Evolutionary conservation across 306 rosid species (phyloP).

Genomic region (Vigna nakashimae): DNA sequence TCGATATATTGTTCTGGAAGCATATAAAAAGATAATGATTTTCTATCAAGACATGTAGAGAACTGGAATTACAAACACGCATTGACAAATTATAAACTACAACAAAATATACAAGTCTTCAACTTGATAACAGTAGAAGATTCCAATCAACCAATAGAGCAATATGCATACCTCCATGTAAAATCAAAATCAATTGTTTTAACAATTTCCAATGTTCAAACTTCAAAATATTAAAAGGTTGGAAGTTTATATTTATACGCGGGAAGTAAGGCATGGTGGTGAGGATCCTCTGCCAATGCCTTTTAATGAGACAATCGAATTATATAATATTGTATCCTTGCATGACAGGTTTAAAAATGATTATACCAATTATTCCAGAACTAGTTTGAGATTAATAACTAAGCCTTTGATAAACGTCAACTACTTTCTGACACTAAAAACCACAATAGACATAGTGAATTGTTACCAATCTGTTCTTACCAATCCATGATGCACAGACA

Average conservation of each 20-base stretch:
- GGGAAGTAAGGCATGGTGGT: conserved; percentile 1
- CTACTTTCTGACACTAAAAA: background rate
- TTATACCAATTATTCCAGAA: conserved; percentile 1
- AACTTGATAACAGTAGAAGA: conserved; percentile 26
- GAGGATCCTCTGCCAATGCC: conserved; percentile 6
- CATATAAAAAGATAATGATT: conserved; percentile 21
- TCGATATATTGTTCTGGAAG: conserved; percentile 81
- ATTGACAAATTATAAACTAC: conserved; percentile 12
- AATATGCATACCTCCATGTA: conserved; percentile 19
- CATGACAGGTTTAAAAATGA: conserved; percentile 1
- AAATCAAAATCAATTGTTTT: conserved; percentile 5
- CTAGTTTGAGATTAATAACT: conserved; percentile 14
- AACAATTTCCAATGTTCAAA: conserved; percentile 13
- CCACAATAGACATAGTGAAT: background rate
- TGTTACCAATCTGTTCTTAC: conserved; percentile 57
- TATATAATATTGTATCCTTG: background rate
- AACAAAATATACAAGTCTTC: background rate
- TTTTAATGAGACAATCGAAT: background rate
- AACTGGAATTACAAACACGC: background rate
- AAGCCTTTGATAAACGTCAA: background rate
- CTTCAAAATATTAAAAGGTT: conserved; percentile 6
- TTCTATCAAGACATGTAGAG: conserved; percentile 18
- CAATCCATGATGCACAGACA: conserved; percentile 96
- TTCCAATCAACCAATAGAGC: background rate
- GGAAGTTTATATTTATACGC: background rate